Conservation (phyloP, 2,329 filamentous ascomycete species). For the Didymella glomerata region DNA sequence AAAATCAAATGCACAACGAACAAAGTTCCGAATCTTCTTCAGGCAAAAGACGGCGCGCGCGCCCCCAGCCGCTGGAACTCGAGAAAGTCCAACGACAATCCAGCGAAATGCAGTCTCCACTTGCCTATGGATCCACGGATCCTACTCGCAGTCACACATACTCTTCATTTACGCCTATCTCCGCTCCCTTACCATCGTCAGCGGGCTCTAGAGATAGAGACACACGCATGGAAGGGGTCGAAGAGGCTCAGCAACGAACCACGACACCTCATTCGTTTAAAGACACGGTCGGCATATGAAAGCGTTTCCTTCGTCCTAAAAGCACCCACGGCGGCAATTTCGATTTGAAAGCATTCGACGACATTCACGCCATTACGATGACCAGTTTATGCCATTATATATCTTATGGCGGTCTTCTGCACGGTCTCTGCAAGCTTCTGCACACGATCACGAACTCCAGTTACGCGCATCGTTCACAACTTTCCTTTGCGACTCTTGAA, state of each 20-base stretch:
- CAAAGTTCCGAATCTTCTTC: conserved; percentile 47
- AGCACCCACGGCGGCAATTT: conserved; percentile 50
- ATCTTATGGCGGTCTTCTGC: conserved; percentile 48
- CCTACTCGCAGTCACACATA: conserved; percentile 40
- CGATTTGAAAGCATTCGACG: conserved; percentile 52
- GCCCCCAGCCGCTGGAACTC: conserved; percentile 45
- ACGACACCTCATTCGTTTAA: conserved; percentile 55
- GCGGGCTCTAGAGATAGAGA: conserved; percentile 45
- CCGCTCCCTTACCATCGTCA: conserved; percentile 47
- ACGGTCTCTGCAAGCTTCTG: conserved; percentile 39
- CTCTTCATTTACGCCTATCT: conserved; percentile 49
- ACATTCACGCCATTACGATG: conserved; percentile 52
- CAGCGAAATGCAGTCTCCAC: conserved; percentile 44
- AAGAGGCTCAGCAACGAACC: conserved; percentile 50
- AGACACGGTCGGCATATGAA: conserved; percentile 55
- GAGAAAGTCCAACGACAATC: conserved; percentile 39
- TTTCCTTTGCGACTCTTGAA: conserved; percentile 23
- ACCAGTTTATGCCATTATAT: conserved; percentile 38
- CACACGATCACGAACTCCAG: conserved; percentile 32
- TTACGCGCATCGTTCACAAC: conserved; percentile 34
- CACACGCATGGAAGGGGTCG: conserved; percentile 50
- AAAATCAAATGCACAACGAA: conserved; percentile 40
- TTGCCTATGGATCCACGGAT: conserved; percentile 42
- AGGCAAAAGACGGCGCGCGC: conserved; percentile 45
- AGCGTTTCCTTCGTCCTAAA: conserved; percentile 50